Evolutionary conservation across 164 flowering plant genomes (phyloP), one percentile per base, ranked within the genome.

Genomic region (Vitis rotundifolia): DNA sequence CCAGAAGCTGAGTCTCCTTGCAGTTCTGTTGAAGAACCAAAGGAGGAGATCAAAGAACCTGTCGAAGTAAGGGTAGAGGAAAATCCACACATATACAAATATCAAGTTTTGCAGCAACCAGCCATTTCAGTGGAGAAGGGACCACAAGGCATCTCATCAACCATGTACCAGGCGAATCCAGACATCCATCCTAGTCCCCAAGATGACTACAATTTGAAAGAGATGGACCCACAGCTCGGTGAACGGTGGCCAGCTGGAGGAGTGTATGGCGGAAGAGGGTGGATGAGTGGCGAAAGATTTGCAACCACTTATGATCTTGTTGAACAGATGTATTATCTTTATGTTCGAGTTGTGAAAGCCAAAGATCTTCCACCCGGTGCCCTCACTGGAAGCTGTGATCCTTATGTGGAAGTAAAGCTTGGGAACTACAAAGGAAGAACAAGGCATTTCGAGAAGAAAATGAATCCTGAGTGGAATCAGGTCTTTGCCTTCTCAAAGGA

Each of bases 381-480:
- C 61, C 50, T 75, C 19, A 71, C 80, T 6, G 81, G 72, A 26
- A 74, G 76, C 75, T 79, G 81, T 63, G 87, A 84, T 61, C 85
- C 87, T 52, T 81, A 81, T 31, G 78, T 78, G 37, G 87, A 83
- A 53, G 83, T 83, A 44, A 81, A 79, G 72, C 75, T 83, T 3
- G 87, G 87, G 66, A 81, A 79, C 75, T 84, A 84, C 68, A 84
- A 78, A 50, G 87, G 87, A 16, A 69, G 61, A 37, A 84, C 87
- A 62, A 79, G 55, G 68, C 81, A 77, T 44, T 75, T 81, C 19
- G 85, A 81, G 68, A 81, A 69, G 75, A 84, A 78, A 56, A 75
- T 64, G 60, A 84, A 81, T 59, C 87, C 87, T 0, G 84, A 79
- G 59, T 81, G 84, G 85, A 68, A 81, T 55, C 81, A 84, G 74